Base-by-base conservation (phyloP, 1,139 yeast genomes). In the Hemisphaericaspora subhashii region DNA sequence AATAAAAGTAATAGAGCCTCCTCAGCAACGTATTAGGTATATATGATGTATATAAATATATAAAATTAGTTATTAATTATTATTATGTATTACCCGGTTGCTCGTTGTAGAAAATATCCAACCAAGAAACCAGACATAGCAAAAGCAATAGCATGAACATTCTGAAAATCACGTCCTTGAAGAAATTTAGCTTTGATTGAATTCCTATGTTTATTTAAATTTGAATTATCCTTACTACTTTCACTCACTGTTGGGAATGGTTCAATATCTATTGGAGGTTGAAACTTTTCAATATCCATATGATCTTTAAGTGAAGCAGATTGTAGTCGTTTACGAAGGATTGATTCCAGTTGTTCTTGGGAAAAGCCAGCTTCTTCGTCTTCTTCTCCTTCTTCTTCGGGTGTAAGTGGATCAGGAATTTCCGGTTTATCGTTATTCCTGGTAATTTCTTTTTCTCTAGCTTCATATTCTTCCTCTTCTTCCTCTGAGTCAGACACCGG, bases 401-500 rank as follows among this genome's bases (percentile, higher is more conserved):
- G 21, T 7, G 15, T 18, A 4, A 12, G 7, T 10, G 23, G 15
- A 18, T 5, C 18, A 5, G 11, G 13, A 14, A 12, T 8, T 8
- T 5, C 5, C 17, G 14, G 34, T 14, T 32, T 36, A 2, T 29
- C 33, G 3, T 35, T 35, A 6, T 15, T 27, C 9, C 16, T n/a
- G n/a, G n/a, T 7, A 15, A 27, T 14, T 11, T 6, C 20, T 27
- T 27, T 15, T 7, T 27, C 31, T 3, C 36, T 37, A 9, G 7
- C 7, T 27, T 15, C 31, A 16, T 27, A 10, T 6, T 22, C 24
- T 17, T 31, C 35, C 24, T 37, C 38, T 12, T 38, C 45, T 26
- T 54, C 57, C n/a, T n/a, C n/a, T 10, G 42, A 40, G 35, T 56
- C 60, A 6, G 58, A 52, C 13, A 51, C 45, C 2, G 61, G 60